A percentile compares a stretch with the other conserved stretches of the same genome.
Evolutionary conservation across 371 early-diverging fungal genomes (phyloP).

Genomic region (Syncephalastrum racemosum): DNA sequence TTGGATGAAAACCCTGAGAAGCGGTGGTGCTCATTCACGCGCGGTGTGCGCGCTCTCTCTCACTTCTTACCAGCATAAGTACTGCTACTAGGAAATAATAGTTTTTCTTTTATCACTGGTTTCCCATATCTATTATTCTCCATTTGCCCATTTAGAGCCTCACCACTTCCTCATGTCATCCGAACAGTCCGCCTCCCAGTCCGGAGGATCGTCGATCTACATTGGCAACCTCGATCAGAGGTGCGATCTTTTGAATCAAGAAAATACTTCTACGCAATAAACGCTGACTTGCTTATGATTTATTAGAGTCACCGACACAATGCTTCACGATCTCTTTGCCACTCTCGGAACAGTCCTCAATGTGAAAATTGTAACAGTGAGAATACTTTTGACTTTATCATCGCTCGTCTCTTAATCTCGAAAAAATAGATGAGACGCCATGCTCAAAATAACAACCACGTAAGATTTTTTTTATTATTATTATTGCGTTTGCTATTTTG

Average conservation of each 20-base stretch:
- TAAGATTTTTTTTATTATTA: slow-evolving; percentile 9
- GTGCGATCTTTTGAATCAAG: slow-evolving; percentile 11
- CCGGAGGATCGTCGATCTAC: slow-evolving; percentile 47
- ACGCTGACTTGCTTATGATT: not conserved
- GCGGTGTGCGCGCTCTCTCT: too few relatives aligned
- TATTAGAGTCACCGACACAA: slow-evolving; percentile 62
- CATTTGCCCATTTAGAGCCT: too few relatives aligned
- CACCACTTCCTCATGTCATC: too few relatives aligned
- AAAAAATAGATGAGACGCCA: slow-evolving; percentile 16
- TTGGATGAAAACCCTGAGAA: too few relatives aligned
- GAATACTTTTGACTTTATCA: slow-evolving; percentile 27
- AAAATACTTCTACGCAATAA: not conserved
- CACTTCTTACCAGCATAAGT: too few relatives aligned
- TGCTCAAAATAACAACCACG: slow-evolving; percentile 10
- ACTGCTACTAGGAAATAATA: too few relatives aligned
- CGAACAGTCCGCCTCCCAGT: too few relatives aligned
- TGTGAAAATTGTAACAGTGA: slow-evolving; percentile 81
- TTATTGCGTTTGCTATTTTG: not conserved
- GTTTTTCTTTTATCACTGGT: too few relatives aligned
- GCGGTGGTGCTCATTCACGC: too few relatives aligned
- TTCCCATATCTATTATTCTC: too few relatives aligned
- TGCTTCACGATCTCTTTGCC: slow-evolving; percentile 76
- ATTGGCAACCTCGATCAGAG: slow-evolving; percentile 89
- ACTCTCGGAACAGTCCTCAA: slow-evolving; percentile 63
- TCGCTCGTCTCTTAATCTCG: too few relatives aligned